Base-by-base conservation (phyloP, 768 basidiomycete species). In the Kwoniella dejecticola region DNA sequence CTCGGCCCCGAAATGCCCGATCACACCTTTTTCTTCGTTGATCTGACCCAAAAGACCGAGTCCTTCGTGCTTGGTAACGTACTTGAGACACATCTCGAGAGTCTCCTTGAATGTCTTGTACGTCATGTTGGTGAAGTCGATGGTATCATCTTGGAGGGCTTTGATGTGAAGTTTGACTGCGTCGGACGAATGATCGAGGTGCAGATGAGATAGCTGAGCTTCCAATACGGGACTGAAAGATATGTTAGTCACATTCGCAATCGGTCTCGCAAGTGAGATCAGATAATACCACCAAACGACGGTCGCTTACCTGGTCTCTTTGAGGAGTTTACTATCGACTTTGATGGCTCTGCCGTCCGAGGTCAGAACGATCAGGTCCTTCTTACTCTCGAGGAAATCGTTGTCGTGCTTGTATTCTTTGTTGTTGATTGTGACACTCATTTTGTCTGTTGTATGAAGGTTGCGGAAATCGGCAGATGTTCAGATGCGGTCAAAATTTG, bases 361-460 rank as follows among this genome's bases (percentile, higher is more conserved):
- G 27, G 47, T 57, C 46, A 63, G 17, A 36, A 63, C 36, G 29
- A 52, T 29, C 24, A 63, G 40, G 26, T 63, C 55, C 2, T 50
- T 50, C 2, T 57, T 23, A 27, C 13, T 1, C 1, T 50, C 59
- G 3, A n/a, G 13, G 24, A 31, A 60, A 21, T 36, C 33, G n/a
- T 48, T 30, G 62, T 62, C 12, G 26, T 55, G 30, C 19, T 33
- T 24, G 46, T 62, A 62, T 40, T 55, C 33, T 21, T 56, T 55
- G 30, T 54, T 54, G 12, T 19, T 33, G 33, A 36, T 7, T 36
- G 33, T 15, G 33, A 36, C 15, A 36, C 33, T 36, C 33, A 36
- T 36, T 36, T 36, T 36, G 33, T 36, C 33, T 7, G 15, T 7
- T 36, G 33, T 15, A 7, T 36, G 33, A 36, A 15, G 33, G 33